Evolutionary conservation across 306 rosid species (phyloP).

Genomic region (Delonix regia): DNA sequence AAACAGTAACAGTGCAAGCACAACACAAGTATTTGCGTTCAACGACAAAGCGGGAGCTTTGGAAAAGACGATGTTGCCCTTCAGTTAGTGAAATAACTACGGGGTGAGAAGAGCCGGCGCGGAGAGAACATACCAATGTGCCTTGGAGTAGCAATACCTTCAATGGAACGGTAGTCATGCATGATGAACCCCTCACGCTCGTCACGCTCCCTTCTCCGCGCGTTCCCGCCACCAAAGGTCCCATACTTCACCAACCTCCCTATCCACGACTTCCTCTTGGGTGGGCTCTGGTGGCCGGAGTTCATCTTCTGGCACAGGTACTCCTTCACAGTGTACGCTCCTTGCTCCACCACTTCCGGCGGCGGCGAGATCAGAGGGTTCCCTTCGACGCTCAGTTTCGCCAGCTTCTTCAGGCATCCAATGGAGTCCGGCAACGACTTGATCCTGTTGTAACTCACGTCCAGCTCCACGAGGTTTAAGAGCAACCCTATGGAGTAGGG

Average conservation of each 20-base stretch:
- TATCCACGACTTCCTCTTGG: conserved; percentile 73
- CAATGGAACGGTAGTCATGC: conserved; percentile 63
- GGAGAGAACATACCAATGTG: conserved; percentile 75
- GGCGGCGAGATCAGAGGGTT: conserved; percentile 85
- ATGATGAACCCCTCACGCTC: conserved; percentile 48
- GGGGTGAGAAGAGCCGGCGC: conserved; percentile 77
- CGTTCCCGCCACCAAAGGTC: conserved; percentile 52
- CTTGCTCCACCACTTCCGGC: conserved; percentile 62
- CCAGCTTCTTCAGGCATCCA: conserved; percentile 73
- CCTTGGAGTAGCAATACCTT: conserved; percentile 76
- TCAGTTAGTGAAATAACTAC: conserved; percentile 46
- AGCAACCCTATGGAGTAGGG: conserved; percentile 90
- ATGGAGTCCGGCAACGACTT: conserved; percentile 68
- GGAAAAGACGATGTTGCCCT: background rate
- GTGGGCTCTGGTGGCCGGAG: conserved; percentile 20
- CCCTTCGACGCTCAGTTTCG: conserved; percentile 72
- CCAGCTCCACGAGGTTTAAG: conserved; percentile 72
- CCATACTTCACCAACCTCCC: conserved; percentile 62
- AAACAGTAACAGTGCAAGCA: background rate
- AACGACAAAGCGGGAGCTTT: no score
- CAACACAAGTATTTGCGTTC: background rate
- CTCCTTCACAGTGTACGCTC: conserved; percentile 66
- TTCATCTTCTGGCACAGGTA: conserved; percentile 69
- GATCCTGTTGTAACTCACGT: conserved; percentile 81
- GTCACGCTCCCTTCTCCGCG: background rate